These are phyloP conservation scores for Botrytis fragariae DNA, from an alignment of 2,329 filamentous ascomycete genomes.

Conservation along the genomic window DNA sequence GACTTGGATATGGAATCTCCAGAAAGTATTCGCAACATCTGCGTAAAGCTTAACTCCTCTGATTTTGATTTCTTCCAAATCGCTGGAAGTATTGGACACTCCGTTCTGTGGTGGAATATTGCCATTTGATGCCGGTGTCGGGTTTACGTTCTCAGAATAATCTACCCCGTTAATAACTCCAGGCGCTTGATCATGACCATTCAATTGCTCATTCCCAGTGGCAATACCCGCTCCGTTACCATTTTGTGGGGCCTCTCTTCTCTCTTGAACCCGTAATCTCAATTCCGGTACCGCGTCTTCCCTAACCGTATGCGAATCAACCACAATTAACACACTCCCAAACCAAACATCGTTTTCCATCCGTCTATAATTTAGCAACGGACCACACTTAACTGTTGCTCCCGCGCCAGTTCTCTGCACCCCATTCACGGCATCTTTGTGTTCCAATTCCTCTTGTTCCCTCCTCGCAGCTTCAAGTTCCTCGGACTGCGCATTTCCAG, in stretches of 20 bases:
- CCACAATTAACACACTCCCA: conserved; percentile 83
- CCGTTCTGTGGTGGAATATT: background rate
- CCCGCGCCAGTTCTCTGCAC: conserved; percentile 31
- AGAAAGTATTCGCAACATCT: conserved; percentile 74
- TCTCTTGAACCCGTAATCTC: conserved; percentile 44
- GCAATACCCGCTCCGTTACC: conserved; percentile 32
- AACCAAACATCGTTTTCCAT: conserved; percentile 72
- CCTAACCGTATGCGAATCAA: conserved; percentile 63
- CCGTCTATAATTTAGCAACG: conserved; percentile 73
- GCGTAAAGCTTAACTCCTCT: conserved; percentile 61
- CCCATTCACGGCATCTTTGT: conserved; percentile 14
- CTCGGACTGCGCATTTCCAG: conserved; percentile 28
- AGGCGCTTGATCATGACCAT: conserved; percentile 26
- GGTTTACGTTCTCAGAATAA: conserved; percentile 34
- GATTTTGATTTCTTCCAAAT: conserved; percentile 43
- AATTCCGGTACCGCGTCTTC: conserved; percentile 55
- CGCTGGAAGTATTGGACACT: background rate
- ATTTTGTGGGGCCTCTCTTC: conserved; percentile 14
- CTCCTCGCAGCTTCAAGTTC: conserved; percentile 14
- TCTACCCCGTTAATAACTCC: conserved; percentile 36
- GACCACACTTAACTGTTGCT: conserved; percentile 66
- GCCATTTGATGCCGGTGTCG: background rate
- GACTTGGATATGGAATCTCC: conserved; percentile 81
- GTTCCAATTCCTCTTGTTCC: conserved; percentile 16
- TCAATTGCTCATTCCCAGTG: conserved; percentile 7